Percentiles rank a stretch among this genome's conserved stretches.
Conservation (phyloP, 2,329 filamentous ascomycete genomes). For the Diaporthe sp. region DNA sequence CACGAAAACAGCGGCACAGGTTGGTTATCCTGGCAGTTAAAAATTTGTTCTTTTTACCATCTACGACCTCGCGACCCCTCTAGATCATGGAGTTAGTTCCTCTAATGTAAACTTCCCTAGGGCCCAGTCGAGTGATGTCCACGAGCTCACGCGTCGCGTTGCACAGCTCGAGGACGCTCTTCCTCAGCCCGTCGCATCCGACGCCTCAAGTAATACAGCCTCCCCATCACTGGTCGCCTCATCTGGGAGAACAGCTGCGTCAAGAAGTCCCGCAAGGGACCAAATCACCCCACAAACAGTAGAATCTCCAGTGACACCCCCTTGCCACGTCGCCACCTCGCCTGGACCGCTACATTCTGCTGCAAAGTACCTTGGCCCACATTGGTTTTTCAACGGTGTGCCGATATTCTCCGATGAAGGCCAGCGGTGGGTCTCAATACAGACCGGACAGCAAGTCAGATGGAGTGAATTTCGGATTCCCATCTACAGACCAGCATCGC, state of each 20-base stretch:
- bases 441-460: conserved; percentile 14
- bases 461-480: conserved; percentile 1
- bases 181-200: neutral
- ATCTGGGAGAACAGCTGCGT: neutral
- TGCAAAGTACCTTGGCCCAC: neutral
- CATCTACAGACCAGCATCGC: neutral
- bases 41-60: neutral
- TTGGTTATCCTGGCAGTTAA: neutral
- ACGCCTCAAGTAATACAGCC: neutral
- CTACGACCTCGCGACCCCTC: neutral
- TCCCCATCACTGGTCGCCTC: neutral
- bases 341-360: neutral
- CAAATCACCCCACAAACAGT: neutral
- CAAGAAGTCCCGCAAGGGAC: neutral
- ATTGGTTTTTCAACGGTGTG: conserved; percentile 13
- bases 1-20: neutral
- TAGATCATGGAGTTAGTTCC: neutral
- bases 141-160: neutral
- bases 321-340: neutral
- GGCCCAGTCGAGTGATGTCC: neutral
- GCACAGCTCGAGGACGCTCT: conserved; percentile 11
- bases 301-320: neutral
- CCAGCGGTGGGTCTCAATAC: neutral
- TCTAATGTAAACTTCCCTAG: neutral
- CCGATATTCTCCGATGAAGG: conserved; percentile 13